phyloP scores from a whole-genome alignment of 1,284 basidiomycete genomes.

The Ustilago shanxiensis region DNA sequence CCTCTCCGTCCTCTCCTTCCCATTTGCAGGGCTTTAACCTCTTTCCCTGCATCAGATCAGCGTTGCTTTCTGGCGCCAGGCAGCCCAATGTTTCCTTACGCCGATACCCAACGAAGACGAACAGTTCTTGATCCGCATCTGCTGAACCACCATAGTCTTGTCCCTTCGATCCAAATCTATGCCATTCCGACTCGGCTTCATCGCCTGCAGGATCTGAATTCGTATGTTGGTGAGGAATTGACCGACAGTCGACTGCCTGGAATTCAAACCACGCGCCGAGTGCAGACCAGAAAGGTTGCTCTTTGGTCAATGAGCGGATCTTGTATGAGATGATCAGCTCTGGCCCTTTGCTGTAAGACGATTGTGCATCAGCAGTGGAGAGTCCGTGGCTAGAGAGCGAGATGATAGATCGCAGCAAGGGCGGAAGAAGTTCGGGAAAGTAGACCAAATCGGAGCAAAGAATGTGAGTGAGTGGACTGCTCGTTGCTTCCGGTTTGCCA shows the following conservation, averaged over 20 bases:
- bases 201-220: not conserved
- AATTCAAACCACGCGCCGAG: slow-evolving; percentile 86
- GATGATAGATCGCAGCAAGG: slow-evolving; percentile 63
- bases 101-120: slow-evolving; percentile 58
- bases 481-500: not conserved
- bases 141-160: slow-evolving; percentile 28
- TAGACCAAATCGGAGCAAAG: slow-evolving; percentile 69
- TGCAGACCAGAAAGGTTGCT: slow-evolving; percentile 82
- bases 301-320: slow-evolving; percentile 81
- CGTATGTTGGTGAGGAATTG: not conserved
- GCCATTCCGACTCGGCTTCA: slow-evolving; percentile 11
- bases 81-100: slow-evolving; percentile 46
- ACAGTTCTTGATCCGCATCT: slow-evolving; percentile 54
- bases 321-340: slow-evolving; percentile 74
- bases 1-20: slow-evolving; percentile 1
- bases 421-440: slow-evolving; percentile 66
- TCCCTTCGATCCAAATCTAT: slow-evolving; percentile 35
- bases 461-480: slow-evolving; percentile 55
- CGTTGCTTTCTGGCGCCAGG: slow-evolving; percentile 43
- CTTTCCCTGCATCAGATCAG: slow-evolving; percentile 56
- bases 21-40: slow-evolving; percentile 27
- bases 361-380: not conserved
- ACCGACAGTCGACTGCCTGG: slow-evolving; percentile 73
- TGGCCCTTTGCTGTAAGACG: slow-evolving; percentile 7
- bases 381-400: slow-evolving; percentile 39